Base-by-base conservation (phyloP, 192 early-diverging fungal genomes). In the Gaertneriomyces semiglobifer region DNA sequence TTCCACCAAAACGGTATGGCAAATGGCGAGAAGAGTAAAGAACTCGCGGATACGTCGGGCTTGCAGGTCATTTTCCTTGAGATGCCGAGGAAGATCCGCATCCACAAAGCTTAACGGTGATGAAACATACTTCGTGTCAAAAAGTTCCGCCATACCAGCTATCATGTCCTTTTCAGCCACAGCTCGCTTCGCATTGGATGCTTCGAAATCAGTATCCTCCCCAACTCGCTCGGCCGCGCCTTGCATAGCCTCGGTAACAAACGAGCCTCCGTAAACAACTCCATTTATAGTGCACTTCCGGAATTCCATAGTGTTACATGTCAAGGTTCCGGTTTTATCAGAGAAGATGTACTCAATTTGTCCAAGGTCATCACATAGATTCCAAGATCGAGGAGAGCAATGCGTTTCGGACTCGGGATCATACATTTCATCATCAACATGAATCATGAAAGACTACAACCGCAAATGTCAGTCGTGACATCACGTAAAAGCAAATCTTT, bases 321-420 rank as follows among this genome's bases (percentile, higher is more conserved):
- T 98, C 58, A 98, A 78, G 5, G 95, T 96, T 12, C 95, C 95
- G 14, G 95, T 98, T 69, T 98, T 98, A 77, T 98, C 95, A 25
- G 89, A 90, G 69, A 98, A 98, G 1, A 98, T 86, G 71, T 98
- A 98, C 69, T 95, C 91, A 40, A 98, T 93, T 71, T 95, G 93
- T 58, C 93, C 94, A 50, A 98, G 77, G 68, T 98, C 96, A 67
- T 98, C 96, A 10, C 91, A 93, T 19, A 98, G 77, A 71, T 94
- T 97, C 94, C 94, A 97, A 40, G 89, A 79, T 53, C 88, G 87
- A 9, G 91, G 88, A 39, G 81, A 78, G 65, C 81, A 88, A 65
- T 72, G 71, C 55, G 78, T 72, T 33, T 86, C 74, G 9, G 83
- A 63, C 4, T 86, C 84, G 14, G 75, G 69, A 55, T 92, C 86